Evolutionary conservation across 2,329 filamentous ascomycete genomes (phyloP).

Genomic region (Sporothrix inflata): DNA sequence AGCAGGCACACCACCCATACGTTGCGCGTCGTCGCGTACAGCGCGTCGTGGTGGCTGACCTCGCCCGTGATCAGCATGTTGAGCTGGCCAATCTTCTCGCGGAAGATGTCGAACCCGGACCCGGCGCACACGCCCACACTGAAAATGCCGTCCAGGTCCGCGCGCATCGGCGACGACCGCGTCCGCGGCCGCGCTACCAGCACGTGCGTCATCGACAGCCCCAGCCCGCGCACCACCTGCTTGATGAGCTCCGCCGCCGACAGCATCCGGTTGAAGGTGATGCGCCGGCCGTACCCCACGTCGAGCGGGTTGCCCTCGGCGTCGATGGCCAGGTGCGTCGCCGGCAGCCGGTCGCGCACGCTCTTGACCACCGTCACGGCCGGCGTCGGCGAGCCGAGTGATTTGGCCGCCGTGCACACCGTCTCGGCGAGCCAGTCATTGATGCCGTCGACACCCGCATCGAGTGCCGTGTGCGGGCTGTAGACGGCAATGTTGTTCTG

Average conservation of each 20-base stretch:
- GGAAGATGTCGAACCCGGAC: slow-evolving; percentile 78
- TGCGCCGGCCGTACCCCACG: slow-evolving; percentile 56
- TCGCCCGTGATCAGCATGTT: slow-evolving; percentile 83
- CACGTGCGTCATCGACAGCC: slow-evolving; percentile 55
- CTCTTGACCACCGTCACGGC: slow-evolving; percentile 47
- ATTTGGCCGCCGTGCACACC: slow-evolving; percentile 49
- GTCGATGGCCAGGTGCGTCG: neutral
- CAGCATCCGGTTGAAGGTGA: slow-evolving; percentile 47
- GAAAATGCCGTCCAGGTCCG: slow-evolving; percentile 51
- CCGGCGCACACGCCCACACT: slow-evolving; percentile 88
- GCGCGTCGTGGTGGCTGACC: slow-evolving; percentile 88
- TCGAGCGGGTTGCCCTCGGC: slow-evolving; percentile 44
- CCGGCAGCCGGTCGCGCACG: slow-evolving; percentile 46
- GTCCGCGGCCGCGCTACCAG: slow-evolving; percentile 43
- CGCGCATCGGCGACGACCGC: slow-evolving; percentile 38
- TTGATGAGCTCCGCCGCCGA: slow-evolving; percentile 51
- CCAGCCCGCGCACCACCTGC: slow-evolving; percentile 67
- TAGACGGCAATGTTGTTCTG: slow-evolving; percentile 93
- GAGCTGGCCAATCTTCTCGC: slow-evolving; percentile 67
- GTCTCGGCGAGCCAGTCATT: slow-evolving; percentile 95
- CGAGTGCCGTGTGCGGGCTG: slow-evolving; percentile 91
- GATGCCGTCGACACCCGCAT: slow-evolving; percentile 81
- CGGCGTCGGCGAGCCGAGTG: slow-evolving; percentile 37
- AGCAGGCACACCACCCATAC: slow-evolving; percentile 83
- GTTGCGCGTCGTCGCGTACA: slow-evolving; percentile 82